A percentile compares a stretch with the other conserved stretches of the same genome.
phyloP scores from a whole-genome alignment of 1,284 basidiomycete species.

The Peniophora sp. region DNA sequence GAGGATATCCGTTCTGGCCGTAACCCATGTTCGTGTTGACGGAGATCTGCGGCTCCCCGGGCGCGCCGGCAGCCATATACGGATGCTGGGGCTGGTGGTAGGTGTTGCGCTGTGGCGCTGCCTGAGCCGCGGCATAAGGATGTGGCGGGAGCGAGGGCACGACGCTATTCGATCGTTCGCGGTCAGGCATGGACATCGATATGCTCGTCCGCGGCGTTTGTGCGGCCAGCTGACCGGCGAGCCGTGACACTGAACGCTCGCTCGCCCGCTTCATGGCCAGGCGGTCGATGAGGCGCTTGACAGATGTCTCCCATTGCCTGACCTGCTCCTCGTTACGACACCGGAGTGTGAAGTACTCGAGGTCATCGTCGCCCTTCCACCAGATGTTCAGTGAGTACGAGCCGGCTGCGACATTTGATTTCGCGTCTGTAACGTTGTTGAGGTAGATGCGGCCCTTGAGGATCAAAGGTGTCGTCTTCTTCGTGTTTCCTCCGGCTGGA shows the following conservation, averaged over 20 bases:
- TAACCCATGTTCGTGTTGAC: constrained; percentile 22
- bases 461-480: constrained; percentile 74
- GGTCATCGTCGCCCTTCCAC: constrained; percentile 90
- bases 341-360: constrained; percentile 91
- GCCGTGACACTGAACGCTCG: constrained; percentile 43
- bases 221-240: constrained; percentile 29
- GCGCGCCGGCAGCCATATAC: constrained; percentile 12
- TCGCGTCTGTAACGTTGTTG: constrained; percentile 86
- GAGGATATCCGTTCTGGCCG: constrained; percentile 51
- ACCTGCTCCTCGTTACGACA: constrained; percentile 93
- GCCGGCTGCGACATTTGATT: constrained; percentile 56
- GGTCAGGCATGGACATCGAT: constrained; percentile 7
- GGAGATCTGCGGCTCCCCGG: constrained; percentile 12
- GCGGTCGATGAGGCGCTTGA: constrained; percentile 81
- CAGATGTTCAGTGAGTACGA: constrained; percentile 77
- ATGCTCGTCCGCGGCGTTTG: constrained; percentile 18
- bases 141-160: constrained; percentile 21
- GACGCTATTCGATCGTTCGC: constrained; percentile 2
- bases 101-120: not conserved
- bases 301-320: constrained; percentile 84
- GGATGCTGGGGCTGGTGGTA: constrained; percentile 12
- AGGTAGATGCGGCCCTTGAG: constrained; percentile 97
- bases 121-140: constrained; percentile 24
- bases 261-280: constrained; percentile 54
- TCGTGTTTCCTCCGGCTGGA: constrained; percentile 43